Evolutionary conservation across 208 protist species (phyloP).

Genomic region (Trypanosoma vivax): DNA sequence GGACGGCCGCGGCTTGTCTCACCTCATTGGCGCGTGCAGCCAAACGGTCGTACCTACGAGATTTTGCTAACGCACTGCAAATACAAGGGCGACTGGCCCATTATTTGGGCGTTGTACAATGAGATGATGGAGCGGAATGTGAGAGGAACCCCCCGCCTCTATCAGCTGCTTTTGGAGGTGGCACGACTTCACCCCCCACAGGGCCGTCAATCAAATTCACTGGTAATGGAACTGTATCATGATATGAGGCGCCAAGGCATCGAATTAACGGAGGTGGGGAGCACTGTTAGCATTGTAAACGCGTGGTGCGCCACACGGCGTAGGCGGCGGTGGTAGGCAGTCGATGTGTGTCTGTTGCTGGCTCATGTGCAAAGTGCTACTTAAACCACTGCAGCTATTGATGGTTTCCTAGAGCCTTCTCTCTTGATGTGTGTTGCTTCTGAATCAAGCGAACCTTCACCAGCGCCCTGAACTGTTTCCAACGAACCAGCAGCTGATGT

Average conservation of each 20-base stretch:
- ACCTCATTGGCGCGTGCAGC: conserved; percentile 36
- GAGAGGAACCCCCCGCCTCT: conserved; percentile 45
- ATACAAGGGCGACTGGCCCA: conserved; percentile 59
- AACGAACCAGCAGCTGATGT: too few species aligned
- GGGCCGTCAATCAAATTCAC: conserved; percentile 17
- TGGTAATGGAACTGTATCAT: conserved; percentile 53
- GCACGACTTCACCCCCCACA: conserved; percentile 36
- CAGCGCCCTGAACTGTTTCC: too few species aligned
- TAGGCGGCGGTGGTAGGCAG: conserved; percentile 15
- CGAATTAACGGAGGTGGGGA: conserved; percentile 43
- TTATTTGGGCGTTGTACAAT: conserved; percentile 63
- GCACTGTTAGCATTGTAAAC: conserved; percentile 57
- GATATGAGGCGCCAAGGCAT: conserved; percentile 46
- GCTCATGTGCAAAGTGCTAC: not conserved
- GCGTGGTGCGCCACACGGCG: conserved; percentile 58
- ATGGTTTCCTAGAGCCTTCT: too few species aligned
- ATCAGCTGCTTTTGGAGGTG: conserved; percentile 48
- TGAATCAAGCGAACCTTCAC: too few species aligned
- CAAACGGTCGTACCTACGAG: conserved; percentile 73
- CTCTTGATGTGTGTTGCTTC: too few species aligned
- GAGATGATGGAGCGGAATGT: conserved; percentile 46
- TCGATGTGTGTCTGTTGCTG: not conserved
- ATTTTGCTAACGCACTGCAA: conserved; percentile 47
- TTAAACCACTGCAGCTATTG: too few species aligned
- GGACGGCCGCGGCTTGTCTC: conserved; percentile 12